phyloP scores from a whole-genome alignment of 2,329 filamentous ascomycete species.

The Dryadomyces sulphureus region DNA sequence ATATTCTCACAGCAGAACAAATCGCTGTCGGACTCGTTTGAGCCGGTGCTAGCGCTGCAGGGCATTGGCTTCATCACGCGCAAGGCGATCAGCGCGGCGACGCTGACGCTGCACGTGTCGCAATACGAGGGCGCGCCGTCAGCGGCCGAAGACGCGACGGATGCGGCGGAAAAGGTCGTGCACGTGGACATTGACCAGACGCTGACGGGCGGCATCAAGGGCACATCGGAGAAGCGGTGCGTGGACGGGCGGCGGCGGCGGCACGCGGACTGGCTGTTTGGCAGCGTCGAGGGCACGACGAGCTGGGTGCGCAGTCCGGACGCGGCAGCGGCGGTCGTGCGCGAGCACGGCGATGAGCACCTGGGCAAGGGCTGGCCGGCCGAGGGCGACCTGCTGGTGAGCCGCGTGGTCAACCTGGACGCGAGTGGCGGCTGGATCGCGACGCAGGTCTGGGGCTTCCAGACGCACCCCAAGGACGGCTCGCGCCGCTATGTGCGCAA shows the following conservation, averaged over 20 bases:
- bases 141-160: constrained; percentile 7
- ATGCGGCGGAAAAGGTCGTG: constrained; percentile 17
- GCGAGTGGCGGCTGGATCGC: constrained; percentile 38
- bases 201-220: constrained; percentile 54
- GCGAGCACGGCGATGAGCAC: constrained; percentile 32
- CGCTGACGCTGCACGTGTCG: constrained; percentile 49
- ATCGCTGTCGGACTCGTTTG: constrained; percentile 51
- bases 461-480: constrained; percentile 28
- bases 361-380: constrained; percentile 36
- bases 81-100: constrained; percentile 55
- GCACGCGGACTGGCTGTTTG: constrained; percentile 71
- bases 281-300: constrained; percentile 47
- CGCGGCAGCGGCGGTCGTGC: constrained; percentile 30
- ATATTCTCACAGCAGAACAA: constrained; percentile 46
- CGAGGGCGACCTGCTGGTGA: constrained; percentile 50
- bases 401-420: constrained; percentile 38
- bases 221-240: constrained; percentile 41
- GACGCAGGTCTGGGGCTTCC: constrained; percentile 46
- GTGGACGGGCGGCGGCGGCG: constrained; percentile 38
- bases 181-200: constrained; percentile 62
- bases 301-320: constrained; percentile 24
- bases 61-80: constrained; percentile 58
- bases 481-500: constrained; percentile 38
- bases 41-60: constrained; percentile 57
- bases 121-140: constrained; percentile 32